Percentiles rank a stretch among this genome's conserved stretches.
Conservation (phyloP, 2,329 filamentous ascomycete species). For the Aspergillus aculeatinus region DNA sequence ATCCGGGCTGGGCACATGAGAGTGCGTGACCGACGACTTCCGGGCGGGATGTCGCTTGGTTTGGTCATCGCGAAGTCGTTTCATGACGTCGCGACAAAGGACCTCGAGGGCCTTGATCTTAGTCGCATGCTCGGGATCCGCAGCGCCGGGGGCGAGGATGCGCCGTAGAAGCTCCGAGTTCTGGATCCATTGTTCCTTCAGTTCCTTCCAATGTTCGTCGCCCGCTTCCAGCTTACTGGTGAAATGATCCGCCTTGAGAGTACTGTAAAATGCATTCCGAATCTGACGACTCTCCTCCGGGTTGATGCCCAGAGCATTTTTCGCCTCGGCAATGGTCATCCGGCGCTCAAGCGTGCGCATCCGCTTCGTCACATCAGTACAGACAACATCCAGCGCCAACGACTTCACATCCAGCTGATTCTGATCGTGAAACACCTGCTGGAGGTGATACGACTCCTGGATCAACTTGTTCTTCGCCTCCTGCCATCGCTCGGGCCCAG, state of each 20-base stretch:
- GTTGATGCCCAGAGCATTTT: slow-evolving; percentile 68
- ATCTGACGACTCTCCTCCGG: slow-evolving; percentile 66
- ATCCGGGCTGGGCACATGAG: slow-evolving; percentile 24
- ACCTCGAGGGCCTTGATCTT: slow-evolving; percentile 68
- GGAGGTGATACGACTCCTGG: slow-evolving; percentile 63
- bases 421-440: slow-evolving; percentile 58
- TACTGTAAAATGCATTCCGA: slow-evolving; percentile 64
- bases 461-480: slow-evolving; percentile 67
- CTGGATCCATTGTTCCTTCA: slow-evolving; percentile 68
- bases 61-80: slow-evolving; percentile 69
- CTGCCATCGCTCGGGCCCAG: slow-evolving; percentile 72
- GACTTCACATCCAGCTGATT: slow-evolving; percentile 61
- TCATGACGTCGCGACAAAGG: slow-evolving; percentile 73
- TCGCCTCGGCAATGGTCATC: slow-evolving; percentile 74
- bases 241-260: slow-evolving; percentile 65
- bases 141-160: slow-evolving; percentile 53
- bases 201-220: slow-evolving; percentile 66
- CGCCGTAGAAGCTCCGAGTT: slow-evolving; percentile 56
- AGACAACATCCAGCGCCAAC: slow-evolving; percentile 74
- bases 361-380: slow-evolving; percentile 77
- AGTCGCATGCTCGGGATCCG: slow-evolving; percentile 53
- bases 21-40: slow-evolving; percentile 32
- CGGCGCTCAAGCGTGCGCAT: slow-evolving; percentile 64
- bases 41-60: slow-evolving; percentile 54
- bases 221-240: slow-evolving; percentile 72